Evolutionary conservation across 768 basidiomycete genomes (phyloP).

Genomic region (Coprinellus micaceus): DNA sequence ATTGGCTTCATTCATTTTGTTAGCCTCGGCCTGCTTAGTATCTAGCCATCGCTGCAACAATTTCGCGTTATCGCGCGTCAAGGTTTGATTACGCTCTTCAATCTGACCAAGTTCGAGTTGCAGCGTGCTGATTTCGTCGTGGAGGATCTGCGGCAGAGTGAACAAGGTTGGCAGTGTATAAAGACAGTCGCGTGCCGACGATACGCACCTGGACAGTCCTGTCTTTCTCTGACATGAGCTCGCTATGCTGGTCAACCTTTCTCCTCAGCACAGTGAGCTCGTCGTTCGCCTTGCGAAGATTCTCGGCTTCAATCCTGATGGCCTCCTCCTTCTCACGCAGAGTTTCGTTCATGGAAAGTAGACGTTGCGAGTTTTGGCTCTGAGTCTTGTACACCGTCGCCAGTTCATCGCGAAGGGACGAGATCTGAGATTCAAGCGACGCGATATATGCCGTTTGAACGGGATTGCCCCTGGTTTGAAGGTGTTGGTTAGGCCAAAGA

Average conservation of each 20-base stretch:
- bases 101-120: constrained; percentile 89
- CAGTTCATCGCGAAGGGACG: constrained; percentile 85
- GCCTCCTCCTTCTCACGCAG: constrained; percentile 90
- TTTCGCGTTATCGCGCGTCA: constrained; percentile 91
- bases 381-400: constrained; percentile 96
- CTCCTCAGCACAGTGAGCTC: constrained; percentile 66
- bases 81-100: constrained; percentile 79
- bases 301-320: constrained; percentile 77
- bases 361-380: constrained; percentile 89
- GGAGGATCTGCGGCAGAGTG: constrained; percentile 72
- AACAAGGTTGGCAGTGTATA: constrained; percentile 5
- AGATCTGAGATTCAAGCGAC: constrained; percentile 92
- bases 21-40: constrained; percentile 87
- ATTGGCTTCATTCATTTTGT: constrained; percentile 93
- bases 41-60: constrained; percentile 96
- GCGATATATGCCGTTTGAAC: constrained; percentile 84
- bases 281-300: constrained; percentile 70
- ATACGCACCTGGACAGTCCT: constrained; percentile 82
- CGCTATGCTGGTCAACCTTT: constrained; percentile 80
- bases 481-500: constrained; percentile 17
- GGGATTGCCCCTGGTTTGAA: constrained; percentile 56
- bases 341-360: constrained; percentile 92
- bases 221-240: constrained; percentile 87
- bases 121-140: constrained; percentile 91
- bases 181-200: too few relatives aligned